These are phyloP conservation scores for Populus davidiana DNA, from an alignment of 345 rosid genomes.

Conservation along the genomic window DNA sequence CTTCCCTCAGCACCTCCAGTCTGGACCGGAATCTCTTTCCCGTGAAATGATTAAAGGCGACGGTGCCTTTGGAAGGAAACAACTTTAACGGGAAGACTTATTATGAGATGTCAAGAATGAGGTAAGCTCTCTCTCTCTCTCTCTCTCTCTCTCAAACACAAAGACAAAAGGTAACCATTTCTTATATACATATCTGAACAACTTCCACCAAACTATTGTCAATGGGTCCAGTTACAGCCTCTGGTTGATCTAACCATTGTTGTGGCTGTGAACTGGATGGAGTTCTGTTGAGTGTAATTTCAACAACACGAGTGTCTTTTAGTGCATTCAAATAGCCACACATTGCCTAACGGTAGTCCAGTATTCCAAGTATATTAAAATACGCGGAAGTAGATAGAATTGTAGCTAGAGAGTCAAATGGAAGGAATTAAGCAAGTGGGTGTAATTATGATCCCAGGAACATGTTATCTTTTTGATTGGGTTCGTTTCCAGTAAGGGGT, in stretches of 20 bases:
- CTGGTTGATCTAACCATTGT: neutral
- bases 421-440: constrained; percentile 10
- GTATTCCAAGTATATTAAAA: neutral
- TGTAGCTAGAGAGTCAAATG: neutral
- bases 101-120: constrained; percentile 19
- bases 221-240: constrained; percentile 25
- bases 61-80: constrained; percentile 44
- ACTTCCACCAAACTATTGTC: constrained; percentile 18
- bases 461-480: neutral
- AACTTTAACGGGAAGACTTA: constrained; percentile 30
- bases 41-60: constrained; percentile 31
- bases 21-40: constrained; percentile 5
- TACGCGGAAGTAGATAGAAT: neutral
- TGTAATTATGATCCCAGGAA: constrained; percentile 8
- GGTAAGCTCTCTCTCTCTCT: constrained; percentile 19
- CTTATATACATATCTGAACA: neutral
- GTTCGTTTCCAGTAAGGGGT: constrained; percentile 8
- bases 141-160: neutral
- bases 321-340: neutral
- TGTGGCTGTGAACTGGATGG: neutral
- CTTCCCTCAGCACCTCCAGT: constrained; percentile 2
- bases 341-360: neutral
- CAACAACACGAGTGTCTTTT: neutral
- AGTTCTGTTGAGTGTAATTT: neutral
- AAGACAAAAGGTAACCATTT: constrained; percentile 1